phyloP scores from a whole-genome alignment of 192 early-diverging fungal genomes.

The Backusella mclennaniae region DNA sequence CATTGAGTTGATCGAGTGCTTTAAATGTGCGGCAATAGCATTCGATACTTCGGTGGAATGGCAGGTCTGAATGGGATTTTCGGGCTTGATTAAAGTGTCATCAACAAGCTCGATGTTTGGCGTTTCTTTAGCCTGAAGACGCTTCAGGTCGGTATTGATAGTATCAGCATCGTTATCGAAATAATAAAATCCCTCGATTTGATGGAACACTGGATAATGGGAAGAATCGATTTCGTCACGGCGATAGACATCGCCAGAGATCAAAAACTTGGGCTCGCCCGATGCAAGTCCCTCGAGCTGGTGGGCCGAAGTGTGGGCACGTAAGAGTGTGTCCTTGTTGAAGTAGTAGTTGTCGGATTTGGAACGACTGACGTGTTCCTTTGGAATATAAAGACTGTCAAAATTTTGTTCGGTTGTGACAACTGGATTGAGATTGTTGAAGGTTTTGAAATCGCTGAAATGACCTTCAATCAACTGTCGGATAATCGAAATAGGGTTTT shows the following conservation, averaged over 20 bases:
- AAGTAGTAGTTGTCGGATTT: slow-evolving; percentile 93
- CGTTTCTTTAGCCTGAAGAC: slow-evolving; percentile 1
- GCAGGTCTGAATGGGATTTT: slow-evolving; percentile 73
- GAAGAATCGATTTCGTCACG: slow-evolving; percentile 94
- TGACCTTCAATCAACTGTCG: slow-evolving; percentile 74
- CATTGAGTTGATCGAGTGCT: slow-evolving; percentile 82
- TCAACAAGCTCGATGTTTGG: slow-evolving; percentile 41
- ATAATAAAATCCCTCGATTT: slow-evolving; percentile 92
- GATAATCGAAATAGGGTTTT: slow-evolving; percentile 88
- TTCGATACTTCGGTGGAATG: slow-evolving; percentile 63
- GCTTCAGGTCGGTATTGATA: slow-evolving; percentile 34
- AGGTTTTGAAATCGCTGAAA: slow-evolving; percentile 64
- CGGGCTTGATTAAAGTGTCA: slow-evolving; percentile 49
- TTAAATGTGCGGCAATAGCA: slow-evolving; percentile 66
- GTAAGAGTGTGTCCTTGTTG: slow-evolving; percentile 72
- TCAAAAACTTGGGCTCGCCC: slow-evolving; percentile 67
- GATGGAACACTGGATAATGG: slow-evolving; percentile 98
- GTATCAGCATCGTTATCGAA: slow-evolving; percentile 49
- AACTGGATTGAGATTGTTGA: slow-evolving; percentile 72
- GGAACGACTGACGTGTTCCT: slow-evolving; percentile 80
- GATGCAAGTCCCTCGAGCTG: slow-evolving; percentile 75
- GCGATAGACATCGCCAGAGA: slow-evolving; percentile 97
- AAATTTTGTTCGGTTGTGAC: slow-evolving; percentile 88
- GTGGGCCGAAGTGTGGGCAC: slow-evolving; percentile 96
- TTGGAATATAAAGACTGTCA: slow-evolving; percentile 83